phyloP scores from a whole-genome alignment of 176 grass and related monocot species.

The Poa annua region DNA sequence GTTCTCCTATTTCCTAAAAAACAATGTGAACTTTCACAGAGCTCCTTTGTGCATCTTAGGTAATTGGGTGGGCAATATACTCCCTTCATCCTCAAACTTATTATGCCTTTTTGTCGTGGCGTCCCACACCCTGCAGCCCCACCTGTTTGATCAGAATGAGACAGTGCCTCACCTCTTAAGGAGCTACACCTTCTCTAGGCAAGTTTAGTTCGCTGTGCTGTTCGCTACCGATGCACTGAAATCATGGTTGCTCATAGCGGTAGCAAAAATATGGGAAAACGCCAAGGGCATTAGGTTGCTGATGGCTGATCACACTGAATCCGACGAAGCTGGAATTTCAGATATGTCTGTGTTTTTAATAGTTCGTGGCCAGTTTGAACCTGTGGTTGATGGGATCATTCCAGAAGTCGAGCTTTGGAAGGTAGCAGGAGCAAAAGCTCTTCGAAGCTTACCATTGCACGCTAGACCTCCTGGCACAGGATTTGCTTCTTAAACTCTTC shows the following conservation, averaged over 20 bases:
- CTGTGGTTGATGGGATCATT: neutral
- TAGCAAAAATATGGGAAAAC: neutral
- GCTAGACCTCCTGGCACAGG: neutral
- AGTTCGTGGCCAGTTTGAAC: neutral
- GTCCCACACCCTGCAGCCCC: neutral
- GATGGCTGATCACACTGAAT: neutral
- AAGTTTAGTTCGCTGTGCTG: neutral
- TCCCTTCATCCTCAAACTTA: neutral
- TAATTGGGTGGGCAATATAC: constrained; percentile 20
- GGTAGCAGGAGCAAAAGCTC: neutral
- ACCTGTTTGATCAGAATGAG: neutral
- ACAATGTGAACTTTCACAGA: constrained; percentile 6
- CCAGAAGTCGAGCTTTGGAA: neutral
- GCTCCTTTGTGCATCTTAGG: constrained; percentile 5
- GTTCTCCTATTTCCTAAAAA: neutral
- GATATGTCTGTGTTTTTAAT: neutral
- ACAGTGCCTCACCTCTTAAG: neutral
- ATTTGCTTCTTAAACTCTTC: neutral
- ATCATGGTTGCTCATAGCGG: neutral
- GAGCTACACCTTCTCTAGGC: neutral
- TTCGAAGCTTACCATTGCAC: neutral
- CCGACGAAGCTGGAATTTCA: neutral
- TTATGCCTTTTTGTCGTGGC: neutral
- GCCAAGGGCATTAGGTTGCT: neutral
- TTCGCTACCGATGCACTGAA: neutral